Conservation (phyloP, 495 filamentous ascomycete genomes). For the Cairneyella variabilis region DNA sequence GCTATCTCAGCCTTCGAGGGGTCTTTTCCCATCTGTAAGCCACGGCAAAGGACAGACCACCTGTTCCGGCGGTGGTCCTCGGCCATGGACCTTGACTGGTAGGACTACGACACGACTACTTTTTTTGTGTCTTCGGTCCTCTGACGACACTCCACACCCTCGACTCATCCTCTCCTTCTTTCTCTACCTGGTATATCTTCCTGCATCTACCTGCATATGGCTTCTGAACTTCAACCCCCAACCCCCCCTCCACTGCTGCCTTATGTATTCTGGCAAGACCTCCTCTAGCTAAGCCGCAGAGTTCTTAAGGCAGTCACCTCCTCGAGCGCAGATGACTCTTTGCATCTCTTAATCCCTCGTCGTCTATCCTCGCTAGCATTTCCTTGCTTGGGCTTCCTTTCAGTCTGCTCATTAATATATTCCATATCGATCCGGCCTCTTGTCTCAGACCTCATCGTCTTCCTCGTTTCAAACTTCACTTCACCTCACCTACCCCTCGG, state of each 20-base stretch:
- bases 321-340: conserved; percentile 26
- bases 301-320: conserved; percentile 28
- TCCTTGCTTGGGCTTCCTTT: conserved; percentile 26
- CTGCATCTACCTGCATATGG: conserved; percentile 24
- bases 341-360: conserved; percentile 12
- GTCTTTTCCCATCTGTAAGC: conserved; percentile 9
- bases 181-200: conserved; percentile 12
- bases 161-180: conserved; percentile 16
- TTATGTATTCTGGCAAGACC: conserved; percentile 14
- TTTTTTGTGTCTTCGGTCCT: conserved; percentile 3
- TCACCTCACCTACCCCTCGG: conserved; percentile 7
- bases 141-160: conserved; percentile 16
- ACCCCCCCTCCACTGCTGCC: conserved; percentile 19
- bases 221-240: conserved; percentile 16
- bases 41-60: conserved; percentile 11
- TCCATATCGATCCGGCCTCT: conserved; percentile 15
- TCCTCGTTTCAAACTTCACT: background rate
- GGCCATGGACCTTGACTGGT: conserved; percentile 6
- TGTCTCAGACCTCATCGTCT: conserved; percentile 10
- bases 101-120: conserved; percentile 17
- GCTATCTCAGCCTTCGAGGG: conserved; percentile 23
- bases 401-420: conserved; percentile 26
- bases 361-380: conserved; percentile 19
- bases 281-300: conserved; percentile 14
- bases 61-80: conserved; percentile 16